Evolutionary conservation across 2,329 filamentous ascomycete species (phyloP).

Genomic region (Epichloe coenophiala): DNA sequence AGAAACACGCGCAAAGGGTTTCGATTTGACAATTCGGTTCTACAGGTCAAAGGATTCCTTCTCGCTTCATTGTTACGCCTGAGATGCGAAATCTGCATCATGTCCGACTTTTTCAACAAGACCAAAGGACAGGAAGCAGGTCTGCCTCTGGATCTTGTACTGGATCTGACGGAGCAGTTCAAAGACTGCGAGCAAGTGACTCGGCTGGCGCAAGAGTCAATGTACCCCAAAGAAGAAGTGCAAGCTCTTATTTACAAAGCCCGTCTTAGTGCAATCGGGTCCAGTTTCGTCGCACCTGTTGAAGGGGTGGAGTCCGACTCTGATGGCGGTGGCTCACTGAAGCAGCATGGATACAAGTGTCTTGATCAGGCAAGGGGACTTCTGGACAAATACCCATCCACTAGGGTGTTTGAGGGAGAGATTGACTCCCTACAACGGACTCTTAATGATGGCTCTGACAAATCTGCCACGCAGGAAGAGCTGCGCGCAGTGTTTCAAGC

Average conservation of each 20-base stretch:
- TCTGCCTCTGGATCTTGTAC: conserved; percentile 3
- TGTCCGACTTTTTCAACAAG: conserved; percentile 25
- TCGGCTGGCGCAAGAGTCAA: conserved; percentile 19
- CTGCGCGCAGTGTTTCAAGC: conserved; percentile 34
- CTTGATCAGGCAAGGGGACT: background rate
- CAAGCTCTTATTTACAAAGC: conserved; percentile 38
- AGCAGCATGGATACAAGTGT: background rate
- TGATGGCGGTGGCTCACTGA: background rate
- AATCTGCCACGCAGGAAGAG: conserved; percentile 34
- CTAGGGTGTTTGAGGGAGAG: background rate
- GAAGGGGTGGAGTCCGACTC: background rate
- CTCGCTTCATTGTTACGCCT: conserved; percentile 31
- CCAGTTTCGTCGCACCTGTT: conserved; percentile 22
- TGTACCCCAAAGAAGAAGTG: conserved; percentile 28
- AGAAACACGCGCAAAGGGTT: conserved; percentile 14
- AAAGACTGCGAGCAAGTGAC: conserved; percentile 27
- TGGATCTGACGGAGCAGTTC: conserved; percentile 19
- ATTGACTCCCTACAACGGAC: background rate
- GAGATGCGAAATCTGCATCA: conserved; percentile 32
- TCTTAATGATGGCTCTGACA: conserved; percentile 29
- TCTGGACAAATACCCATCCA: background rate
- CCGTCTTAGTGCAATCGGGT: conserved; percentile 13
- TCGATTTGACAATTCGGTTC: conserved; percentile 19
- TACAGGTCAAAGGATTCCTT: conserved; percentile 24
- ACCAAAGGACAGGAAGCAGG: conserved; percentile 2